Evolutionary conservation across 2,329 filamentous ascomycete genomes (phyloP).

Genomic region (Hymenoscyphus occultus): DNA sequence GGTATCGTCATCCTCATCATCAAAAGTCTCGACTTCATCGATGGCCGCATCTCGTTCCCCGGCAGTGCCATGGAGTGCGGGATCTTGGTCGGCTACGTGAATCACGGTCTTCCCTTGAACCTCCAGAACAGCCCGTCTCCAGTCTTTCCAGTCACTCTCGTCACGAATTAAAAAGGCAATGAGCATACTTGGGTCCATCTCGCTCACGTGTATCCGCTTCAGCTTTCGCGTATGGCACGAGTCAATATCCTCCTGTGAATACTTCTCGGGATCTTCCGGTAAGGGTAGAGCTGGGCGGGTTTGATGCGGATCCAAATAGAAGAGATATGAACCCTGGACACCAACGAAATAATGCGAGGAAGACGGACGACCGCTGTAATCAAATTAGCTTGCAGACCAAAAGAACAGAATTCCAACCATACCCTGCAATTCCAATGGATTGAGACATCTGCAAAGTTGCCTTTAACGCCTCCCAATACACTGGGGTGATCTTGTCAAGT

Average conservation of each 20-base stretch:
- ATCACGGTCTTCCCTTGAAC: conserved; percentile 82
- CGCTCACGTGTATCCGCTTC: conserved; percentile 75
- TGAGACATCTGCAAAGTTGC: conserved; percentile 81
- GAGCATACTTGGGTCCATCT: conserved; percentile 98
- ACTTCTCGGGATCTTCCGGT: conserved; percentile 52
- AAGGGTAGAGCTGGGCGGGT: conserved; percentile 74
- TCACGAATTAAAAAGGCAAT: conserved; percentile 86
- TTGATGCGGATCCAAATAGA: conserved; percentile 92
- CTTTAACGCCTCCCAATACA: conserved; percentile 93
- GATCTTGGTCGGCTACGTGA: conserved; percentile 73
- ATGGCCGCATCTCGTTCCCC: conserved; percentile 69
- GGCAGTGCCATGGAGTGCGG: conserved; percentile 49
- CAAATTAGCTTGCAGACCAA: conserved; percentile 12
- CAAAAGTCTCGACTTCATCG: conserved; percentile 86
- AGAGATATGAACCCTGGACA: conserved; percentile 73
- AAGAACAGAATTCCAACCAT: conserved; percentile 29
- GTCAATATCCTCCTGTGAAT: conserved; percentile 70
- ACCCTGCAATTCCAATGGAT: conserved; percentile 96
- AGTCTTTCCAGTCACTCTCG: conserved; percentile 78
- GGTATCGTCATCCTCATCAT: conserved; percentile 59
- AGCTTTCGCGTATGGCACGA: conserved; percentile 86
- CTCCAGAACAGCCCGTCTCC: conserved; percentile 73
- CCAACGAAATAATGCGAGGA: conserved; percentile 73
- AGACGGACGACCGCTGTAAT: conserved; percentile 76
- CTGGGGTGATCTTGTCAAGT: conserved; percentile 89